Evolutionary conservation across 2,329 filamentous ascomycete genomes (phyloP).

Genomic region (Colletotrichum sp.): DNA sequence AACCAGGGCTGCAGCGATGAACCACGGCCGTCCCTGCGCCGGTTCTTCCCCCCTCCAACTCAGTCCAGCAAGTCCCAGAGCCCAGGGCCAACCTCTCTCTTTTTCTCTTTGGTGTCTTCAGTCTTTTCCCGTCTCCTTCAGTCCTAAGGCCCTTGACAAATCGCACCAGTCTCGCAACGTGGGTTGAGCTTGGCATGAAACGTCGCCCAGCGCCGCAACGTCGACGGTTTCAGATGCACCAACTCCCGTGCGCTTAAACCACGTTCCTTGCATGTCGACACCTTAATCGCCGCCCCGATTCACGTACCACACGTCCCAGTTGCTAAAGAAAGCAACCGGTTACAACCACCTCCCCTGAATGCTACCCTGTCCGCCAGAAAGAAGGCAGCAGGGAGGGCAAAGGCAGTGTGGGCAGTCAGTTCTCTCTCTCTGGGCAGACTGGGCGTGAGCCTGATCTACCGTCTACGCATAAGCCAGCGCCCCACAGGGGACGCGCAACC

Average conservation of each 20-base stretch:
- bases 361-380: neutral
- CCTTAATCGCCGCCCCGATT: conserved; percentile 15
- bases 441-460: conserved; percentile 9
- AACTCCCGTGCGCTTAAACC: conserved; percentile 19
- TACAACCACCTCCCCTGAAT: conserved; percentile 16
- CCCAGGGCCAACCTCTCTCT: neutral
- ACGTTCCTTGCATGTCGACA: conserved; percentile 21
- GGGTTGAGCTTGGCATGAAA: conserved; percentile 18
- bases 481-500: conserved; percentile 22
- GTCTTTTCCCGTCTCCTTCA: neutral
- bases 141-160: conserved; percentile 6
- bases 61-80: neutral
- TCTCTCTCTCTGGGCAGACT: neutral
- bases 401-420: neutral
- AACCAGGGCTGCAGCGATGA: conserved; percentile 2
- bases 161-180: conserved; percentile 15
- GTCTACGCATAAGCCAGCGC: conserved; percentile 16
- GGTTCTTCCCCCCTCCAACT: neutral
- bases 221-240: conserved; percentile 21
- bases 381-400: neutral
- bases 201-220: conserved; percentile 21
- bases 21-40: conserved; percentile 8
- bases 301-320: conserved; percentile 13
- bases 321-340: conserved; percentile 18
- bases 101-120: neutral